Conservation (phyloP, 2,329 filamentous ascomycete genomes). For the Venturia effusa region DNA sequence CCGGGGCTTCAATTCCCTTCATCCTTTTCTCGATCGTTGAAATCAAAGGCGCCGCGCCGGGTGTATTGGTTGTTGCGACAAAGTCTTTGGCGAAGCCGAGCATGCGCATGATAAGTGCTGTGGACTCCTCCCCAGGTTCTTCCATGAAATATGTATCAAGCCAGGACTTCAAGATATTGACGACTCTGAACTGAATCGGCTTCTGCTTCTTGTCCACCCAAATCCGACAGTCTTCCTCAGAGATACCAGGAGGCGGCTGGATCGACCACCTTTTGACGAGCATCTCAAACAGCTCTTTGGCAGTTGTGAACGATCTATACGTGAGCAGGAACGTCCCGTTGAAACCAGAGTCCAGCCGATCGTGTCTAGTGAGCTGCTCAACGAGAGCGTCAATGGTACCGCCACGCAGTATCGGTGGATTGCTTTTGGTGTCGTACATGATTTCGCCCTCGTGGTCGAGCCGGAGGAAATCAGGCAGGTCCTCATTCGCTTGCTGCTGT, state of each 20-base stretch:
- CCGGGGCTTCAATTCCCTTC: slow-evolving; percentile 75
- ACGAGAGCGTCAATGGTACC: slow-evolving; percentile 82
- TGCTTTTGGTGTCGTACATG: slow-evolving; percentile 75
- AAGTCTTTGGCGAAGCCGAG: slow-evolving; percentile 86
- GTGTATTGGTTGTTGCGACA: slow-evolving; percentile 86
- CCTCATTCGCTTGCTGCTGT: slow-evolving; percentile 43
- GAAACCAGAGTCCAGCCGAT: slow-evolving; percentile 88
- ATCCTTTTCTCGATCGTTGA: slow-evolving; percentile 80
- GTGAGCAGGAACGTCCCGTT: slow-evolving; percentile 97
- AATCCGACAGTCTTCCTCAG: slow-evolving; percentile 62
- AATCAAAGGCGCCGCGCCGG: slow-evolving; percentile 75
- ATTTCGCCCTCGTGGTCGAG: slow-evolving; percentile 85
- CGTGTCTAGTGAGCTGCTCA: slow-evolving; percentile 89
- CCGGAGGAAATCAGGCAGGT: slow-evolving; percentile 71
- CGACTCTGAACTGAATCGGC: slow-evolving; percentile 86
- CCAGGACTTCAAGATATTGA: slow-evolving; percentile 97
- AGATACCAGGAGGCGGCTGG: slow-evolving; percentile 77
- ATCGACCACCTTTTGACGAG: slow-evolving; percentile 86
- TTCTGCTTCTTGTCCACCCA: slow-evolving; percentile 96
- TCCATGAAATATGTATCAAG: slow-evolving; percentile 99
- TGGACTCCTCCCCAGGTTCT: slow-evolving; percentile 71
- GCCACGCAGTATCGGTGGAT: slow-evolving; percentile 68
- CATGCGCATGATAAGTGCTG: slow-evolving; percentile 75
- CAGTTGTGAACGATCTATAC: slow-evolving; percentile 88
- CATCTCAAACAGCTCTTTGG: slow-evolving; percentile 83